Percentiles rank a stretch among this genome's conserved stretches.
Conservation (phyloP, 2,329 filamentous ascomycete species). For the Stemphylium vesicarium region DNA sequence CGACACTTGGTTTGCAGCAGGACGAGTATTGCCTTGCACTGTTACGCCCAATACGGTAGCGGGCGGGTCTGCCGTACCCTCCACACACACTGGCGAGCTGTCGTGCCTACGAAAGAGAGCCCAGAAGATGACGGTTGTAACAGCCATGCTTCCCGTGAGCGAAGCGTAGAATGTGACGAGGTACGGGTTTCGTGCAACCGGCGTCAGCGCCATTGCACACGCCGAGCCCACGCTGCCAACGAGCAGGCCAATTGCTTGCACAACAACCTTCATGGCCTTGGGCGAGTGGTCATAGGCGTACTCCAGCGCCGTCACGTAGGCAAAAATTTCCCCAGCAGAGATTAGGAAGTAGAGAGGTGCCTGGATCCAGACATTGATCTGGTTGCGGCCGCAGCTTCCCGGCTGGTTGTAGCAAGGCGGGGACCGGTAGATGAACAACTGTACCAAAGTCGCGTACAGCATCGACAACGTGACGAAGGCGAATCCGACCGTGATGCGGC, state of each 20-base stretch:
- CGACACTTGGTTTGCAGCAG: not conserved
- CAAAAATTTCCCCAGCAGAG: slow-evolving; percentile 51
- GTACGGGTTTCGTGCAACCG: slow-evolving; percentile 29
- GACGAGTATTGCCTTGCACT: not conserved
- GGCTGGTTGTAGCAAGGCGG: slow-evolving; percentile 44
- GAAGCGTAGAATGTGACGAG: slow-evolving; percentile 27
- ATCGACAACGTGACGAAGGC: slow-evolving; percentile 23
- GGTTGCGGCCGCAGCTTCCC: slow-evolving; percentile 47
- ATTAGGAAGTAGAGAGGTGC: slow-evolving; percentile 46
- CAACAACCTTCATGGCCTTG: slow-evolving; percentile 43
- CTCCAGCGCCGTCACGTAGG: slow-evolving; percentile 48
- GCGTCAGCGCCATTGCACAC: slow-evolving; percentile 38
- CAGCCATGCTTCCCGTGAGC: slow-evolving; percentile 20
- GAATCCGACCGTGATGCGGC: slow-evolving; percentile 28
- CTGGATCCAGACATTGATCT: slow-evolving; percentile 48
- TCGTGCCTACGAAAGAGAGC: slow-evolving; percentile 2
- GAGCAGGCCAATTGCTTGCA: slow-evolving; percentile 36
- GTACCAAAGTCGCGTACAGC: slow-evolving; percentile 31
- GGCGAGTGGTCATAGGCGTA: slow-evolving; percentile 52
- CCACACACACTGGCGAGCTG: not conserved
- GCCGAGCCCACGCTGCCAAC: slow-evolving; percentile 30
- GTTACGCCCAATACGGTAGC: not conserved
- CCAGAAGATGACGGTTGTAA: slow-evolving; percentile 13
- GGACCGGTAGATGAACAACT: slow-evolving; percentile 35
- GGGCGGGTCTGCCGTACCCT: not conserved